These are phyloP conservation scores for Pyrus pyrifolia DNA, from an alignment of 306 rosid genomes.

Conservation along the genomic window DNA sequence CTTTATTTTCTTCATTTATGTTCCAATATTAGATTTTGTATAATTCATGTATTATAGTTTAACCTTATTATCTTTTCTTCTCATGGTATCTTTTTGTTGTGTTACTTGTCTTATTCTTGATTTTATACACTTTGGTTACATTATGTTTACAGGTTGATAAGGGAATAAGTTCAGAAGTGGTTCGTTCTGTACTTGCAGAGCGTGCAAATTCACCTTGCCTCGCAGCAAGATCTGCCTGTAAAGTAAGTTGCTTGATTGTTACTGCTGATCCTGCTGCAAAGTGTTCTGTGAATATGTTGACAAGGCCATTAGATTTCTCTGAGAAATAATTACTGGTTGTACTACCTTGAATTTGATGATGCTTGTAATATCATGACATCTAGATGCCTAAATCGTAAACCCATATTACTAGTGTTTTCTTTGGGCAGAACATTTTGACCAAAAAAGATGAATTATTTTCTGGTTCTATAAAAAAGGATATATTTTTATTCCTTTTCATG, in stretches of 20 bases:
- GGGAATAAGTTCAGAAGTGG: slow-evolving; percentile 71
- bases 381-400: too few relatives aligned
- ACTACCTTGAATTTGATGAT: not conserved
- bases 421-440: not conserved
- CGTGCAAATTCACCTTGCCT: slow-evolving; percentile 72
- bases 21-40: not conserved
- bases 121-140: not conserved
- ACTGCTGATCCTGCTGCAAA: not conserved
- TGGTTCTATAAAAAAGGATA: not conserved
- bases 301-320: not conserved
- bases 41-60: not conserved
- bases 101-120: not conserved
- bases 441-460: too few relatives aligned
- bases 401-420: not conserved
- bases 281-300: not conserved
- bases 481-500: not conserved
- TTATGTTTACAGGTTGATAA: slow-evolving; percentile 63
- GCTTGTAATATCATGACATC: not conserved
- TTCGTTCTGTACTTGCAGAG: slow-evolving; percentile 71
- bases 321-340: not conserved
- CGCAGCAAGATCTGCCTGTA: slow-evolving; percentile 72
- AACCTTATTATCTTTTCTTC: not conserved
- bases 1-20: not conserved
- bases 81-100: not conserved
- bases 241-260: slow-evolving; percentile 34